Evolutionary conservation across 164 flowering plant species (phyloP), one percentile per base, ranked within the genome.

Genomic region (Umbellularia californica): DNA sequence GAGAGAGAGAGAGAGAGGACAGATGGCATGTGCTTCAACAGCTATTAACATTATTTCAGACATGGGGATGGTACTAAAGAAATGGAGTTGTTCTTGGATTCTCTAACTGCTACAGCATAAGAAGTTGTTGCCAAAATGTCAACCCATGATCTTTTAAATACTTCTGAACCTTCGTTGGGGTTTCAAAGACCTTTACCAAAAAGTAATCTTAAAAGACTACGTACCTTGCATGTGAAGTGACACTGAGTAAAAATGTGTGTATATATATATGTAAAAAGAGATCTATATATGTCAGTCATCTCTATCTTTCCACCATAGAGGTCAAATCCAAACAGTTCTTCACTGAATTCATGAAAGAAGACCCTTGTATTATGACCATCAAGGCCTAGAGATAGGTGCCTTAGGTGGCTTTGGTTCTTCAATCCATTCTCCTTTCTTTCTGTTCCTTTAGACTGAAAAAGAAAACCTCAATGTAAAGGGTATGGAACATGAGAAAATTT

Each of bases 101-200:
- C 89, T 80, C 81, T 65, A 68, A 55, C 70, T 74, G 82, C 84
- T 83, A 85, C 74, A 84, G 76, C 83, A 82, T 60, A 82, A 75
- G 72, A 77, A 82, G 81, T 79, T 82, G 77, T 71, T 70, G 80
- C 88, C 90, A 88, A 89, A 87, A 87, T 77, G 73, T 84, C 80
- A 76, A 82, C 77, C 64, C 78, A 77, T 25, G 27, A 25, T 5
- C 68, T 77, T 84, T 85, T 80, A 75, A 50, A 66, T 60, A 71
- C 71, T 60, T 25, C 47, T 7, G 70, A 64, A 70, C 74, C 70
- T 75, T 76, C 80, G 66, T 67, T 66, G 78, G 78, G 71, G 28
- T 72, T 77, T n/a, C 65, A 27, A 55, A 52, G 65, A 68, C 51
- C 79, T 70, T 70, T 74, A 58, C 76, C 60, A 71, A 74, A 68